A percentile compares a stretch with the other conserved stretches of the same genome.
Conservation (phyloP, 768 basidiomycete species). For the Fistulinella prunicolor region DNA sequence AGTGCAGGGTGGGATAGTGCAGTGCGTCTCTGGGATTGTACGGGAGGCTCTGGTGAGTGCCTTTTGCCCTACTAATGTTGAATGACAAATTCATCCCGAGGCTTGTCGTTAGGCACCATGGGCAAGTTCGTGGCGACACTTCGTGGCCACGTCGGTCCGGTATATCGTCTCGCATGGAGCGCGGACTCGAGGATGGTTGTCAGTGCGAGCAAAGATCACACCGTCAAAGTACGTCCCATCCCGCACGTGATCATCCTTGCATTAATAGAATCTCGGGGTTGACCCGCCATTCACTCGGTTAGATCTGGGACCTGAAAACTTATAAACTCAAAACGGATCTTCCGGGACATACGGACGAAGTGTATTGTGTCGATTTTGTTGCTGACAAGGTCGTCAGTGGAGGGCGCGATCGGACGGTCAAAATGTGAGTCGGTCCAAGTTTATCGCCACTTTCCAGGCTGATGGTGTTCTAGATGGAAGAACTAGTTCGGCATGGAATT, state of each 20-base stretch:
- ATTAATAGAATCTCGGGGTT: too few relatives aligned
- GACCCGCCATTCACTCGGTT: too few relatives aligned
- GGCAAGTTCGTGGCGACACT: conserved; percentile 89
- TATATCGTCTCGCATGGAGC: conserved; percentile 94
- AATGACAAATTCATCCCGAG: neutral
- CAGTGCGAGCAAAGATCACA: conserved; percentile 94
- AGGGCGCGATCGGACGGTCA: conserved; percentile 87
- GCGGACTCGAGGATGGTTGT: conserved; percentile 90
- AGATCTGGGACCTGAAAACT: conserved; percentile 95
- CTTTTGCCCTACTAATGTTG: neutral
- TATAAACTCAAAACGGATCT: conserved; percentile 94
- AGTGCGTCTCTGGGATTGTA: conserved; percentile 87
- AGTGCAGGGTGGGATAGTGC: conserved; percentile 89
- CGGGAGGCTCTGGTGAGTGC: conserved; percentile 43
- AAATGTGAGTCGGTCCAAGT: conserved; percentile 64
- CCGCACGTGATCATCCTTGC: neutral
- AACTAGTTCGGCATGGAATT: conserved; percentile 17
- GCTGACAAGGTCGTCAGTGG: conserved; percentile 99
- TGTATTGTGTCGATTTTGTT: conserved; percentile 98
- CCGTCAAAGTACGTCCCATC: conserved; percentile 70
- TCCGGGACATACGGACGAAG: conserved; percentile 95
- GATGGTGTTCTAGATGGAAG: conserved; percentile 27
- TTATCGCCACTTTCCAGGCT: neutral
- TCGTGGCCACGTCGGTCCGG: conserved; percentile 90
- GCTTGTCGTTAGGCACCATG: conserved; percentile 43